Percentiles rank a stretch among this genome's conserved stretches.
phyloP scores from a whole-genome alignment of 225 moss, liverwort and hornwort species.

The Lunularia cruciata region DNA sequence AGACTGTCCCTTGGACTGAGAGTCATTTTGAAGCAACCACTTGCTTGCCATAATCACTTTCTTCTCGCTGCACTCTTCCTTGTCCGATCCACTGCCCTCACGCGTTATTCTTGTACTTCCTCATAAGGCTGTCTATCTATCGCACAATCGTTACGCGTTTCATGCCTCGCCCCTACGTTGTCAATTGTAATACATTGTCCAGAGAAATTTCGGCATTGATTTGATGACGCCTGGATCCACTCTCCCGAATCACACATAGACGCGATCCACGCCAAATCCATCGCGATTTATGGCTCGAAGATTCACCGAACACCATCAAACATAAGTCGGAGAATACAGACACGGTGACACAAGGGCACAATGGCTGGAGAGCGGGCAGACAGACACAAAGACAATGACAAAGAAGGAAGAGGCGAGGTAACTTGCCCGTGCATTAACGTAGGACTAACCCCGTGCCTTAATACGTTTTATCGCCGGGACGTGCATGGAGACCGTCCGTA shows the following conservation, averaged over 20 bases:
- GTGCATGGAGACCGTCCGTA: background rate
- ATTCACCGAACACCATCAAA: slow-evolving; percentile 3
- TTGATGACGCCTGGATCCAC: background rate
- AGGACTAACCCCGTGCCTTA: background rate
- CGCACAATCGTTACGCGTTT: slow-evolving; percentile 9
- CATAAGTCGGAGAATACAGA: background rate
- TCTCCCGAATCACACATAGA: background rate
- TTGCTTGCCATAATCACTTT: slow-evolving; percentile 23
- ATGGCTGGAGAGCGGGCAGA: slow-evolving; percentile 7
- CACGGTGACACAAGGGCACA: slow-evolving; percentile 1
- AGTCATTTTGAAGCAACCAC: slow-evolving; percentile 15
- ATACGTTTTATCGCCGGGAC: background rate
- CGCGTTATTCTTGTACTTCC: slow-evolving; percentile 1
- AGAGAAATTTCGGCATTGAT: background rate
- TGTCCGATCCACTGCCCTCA: background rate
- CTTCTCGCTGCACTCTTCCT: slow-evolving; percentile 1
- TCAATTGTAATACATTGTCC: background rate
- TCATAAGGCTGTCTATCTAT: slow-evolving; percentile 3
- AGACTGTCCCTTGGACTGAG: background rate
- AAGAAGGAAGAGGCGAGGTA: slow-evolving; percentile 23
- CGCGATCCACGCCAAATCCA: slow-evolving; percentile 4
- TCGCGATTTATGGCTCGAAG: slow-evolving; percentile 1
- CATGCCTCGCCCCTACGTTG: background rate
- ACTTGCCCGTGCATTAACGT: background rate
- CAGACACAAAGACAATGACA: slow-evolving; percentile 12